phyloP scores from a whole-genome alignment of 2,329 filamentous ascomycete genomes.

The Penicillium concentricum region DNA sequence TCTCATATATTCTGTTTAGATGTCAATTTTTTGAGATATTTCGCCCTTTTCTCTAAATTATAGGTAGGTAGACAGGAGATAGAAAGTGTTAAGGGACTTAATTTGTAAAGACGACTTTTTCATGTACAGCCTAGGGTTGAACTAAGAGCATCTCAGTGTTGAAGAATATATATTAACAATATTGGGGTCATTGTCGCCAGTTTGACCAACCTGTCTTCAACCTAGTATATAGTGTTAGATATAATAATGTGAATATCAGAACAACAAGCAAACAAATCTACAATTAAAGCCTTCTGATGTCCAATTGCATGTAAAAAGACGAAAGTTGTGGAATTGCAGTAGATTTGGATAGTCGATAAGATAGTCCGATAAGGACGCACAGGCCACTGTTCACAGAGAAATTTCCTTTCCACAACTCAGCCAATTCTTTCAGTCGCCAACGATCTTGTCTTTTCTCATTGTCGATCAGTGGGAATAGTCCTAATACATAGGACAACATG shows the following conservation, averaged over 20 bases:
- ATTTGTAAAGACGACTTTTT: too few relatives aligned
- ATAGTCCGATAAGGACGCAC: constrained; percentile 43
- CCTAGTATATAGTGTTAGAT: fast-evolving
- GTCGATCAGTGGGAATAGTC: constrained; percentile 1
- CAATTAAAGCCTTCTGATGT: background rate
- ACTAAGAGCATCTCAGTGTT: background rate
- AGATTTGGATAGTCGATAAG: constrained; percentile 32
- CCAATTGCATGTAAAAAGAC: background rate
- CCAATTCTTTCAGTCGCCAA: constrained; percentile 7
- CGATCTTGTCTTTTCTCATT: background rate
- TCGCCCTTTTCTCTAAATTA: too few relatives aligned
- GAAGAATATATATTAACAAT: background rate
- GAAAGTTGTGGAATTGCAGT: background rate
- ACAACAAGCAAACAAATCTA: too few relatives aligned
- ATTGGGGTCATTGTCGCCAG: background rate
- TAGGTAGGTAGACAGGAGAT: too few relatives aligned
- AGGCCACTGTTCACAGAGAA: constrained; percentile 33
- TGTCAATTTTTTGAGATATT: too few relatives aligned
- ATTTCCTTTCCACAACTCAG: constrained; percentile 24
- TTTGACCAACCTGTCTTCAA: background rate
- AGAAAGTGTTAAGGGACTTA: too few relatives aligned
- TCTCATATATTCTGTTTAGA: too few relatives aligned
- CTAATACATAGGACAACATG: constrained; percentile 15
- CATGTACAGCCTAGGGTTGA: too few relatives aligned
- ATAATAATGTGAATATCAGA: background rate